Evolutionary conservation across 805 yeast species (phyloP).

Genomic region (Candida germanica): DNA sequence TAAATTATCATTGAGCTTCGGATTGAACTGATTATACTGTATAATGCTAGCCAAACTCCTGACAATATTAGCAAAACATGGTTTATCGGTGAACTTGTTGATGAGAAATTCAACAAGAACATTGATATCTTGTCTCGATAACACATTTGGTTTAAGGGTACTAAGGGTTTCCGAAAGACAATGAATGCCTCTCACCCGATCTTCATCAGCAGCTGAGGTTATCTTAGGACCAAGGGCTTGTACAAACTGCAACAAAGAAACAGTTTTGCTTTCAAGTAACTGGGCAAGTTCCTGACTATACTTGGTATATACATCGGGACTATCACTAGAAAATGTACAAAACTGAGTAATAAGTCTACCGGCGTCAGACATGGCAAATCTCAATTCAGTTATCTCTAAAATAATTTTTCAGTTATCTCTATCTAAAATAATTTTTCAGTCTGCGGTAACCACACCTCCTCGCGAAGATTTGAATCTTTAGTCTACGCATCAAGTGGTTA

Average conservation of each 20-base stretch:
- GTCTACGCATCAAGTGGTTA: too few species aligned
- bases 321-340: conserved; percentile 29
- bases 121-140: conserved; percentile 45
- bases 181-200: conserved; percentile 46
- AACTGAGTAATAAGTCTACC: conserved; percentile 30
- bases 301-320: conserved; percentile 9
- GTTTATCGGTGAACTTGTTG: conserved; percentile 65
- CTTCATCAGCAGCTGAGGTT: conserved; percentile 54
- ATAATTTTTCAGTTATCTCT: too few species aligned
- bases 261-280: conserved; percentile 17
- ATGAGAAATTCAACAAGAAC: conserved; percentile 56
- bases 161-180: conserved; percentile 39
- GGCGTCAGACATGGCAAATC: conserved; percentile 2
- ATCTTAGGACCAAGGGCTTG: conserved; percentile 58
- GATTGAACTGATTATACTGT: conserved; percentile 46
- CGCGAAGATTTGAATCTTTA: neutral
- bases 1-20: conserved; percentile 26
- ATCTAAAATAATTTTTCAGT: neutral
- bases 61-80: conserved; percentile 50
- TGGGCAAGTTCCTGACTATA: conserved; percentile 23
- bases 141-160: conserved; percentile 21
- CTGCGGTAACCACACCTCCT: neutral
- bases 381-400: neutral
- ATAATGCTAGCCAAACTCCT: conserved; percentile 53
- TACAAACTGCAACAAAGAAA: conserved; percentile 52